Base-by-base conservation (phyloP, 2,329 filamentous ascomycete species). In the Colletotrichum magnum region DNA sequence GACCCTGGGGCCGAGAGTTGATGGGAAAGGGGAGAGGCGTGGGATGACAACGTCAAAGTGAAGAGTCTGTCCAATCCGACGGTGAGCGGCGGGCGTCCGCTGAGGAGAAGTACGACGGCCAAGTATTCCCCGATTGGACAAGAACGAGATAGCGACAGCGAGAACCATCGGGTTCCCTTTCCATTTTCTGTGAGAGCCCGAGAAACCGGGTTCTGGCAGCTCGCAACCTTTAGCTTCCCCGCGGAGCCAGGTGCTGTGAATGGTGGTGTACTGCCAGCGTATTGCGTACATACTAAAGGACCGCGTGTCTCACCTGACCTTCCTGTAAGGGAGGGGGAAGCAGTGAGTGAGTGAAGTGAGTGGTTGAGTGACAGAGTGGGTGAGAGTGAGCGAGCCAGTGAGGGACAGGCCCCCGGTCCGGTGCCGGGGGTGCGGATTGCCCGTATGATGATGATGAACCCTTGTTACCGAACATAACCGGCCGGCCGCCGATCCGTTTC, bases 111-210 rank as follows among this genome's bases (percentile, higher is more conserved):
- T 10, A 50, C 10, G 10, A 18, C 26, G 32, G 32, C 32, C 32
- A 36, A 60, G 56, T 45, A 66, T 52, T 52, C 66, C 66, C 66
- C 66, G 66, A 69, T 69, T 69, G 62, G 66, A 69, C 9, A 4
- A 32, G 32, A 36, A 36, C 16, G 28, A 18, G 3, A 51, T 18
- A 36, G 21, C 18, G 21, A 12, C 47, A 50, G 47, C 56, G 57
- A 18, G n/a, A 69, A 36, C 10, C 32, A 36, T 18, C 50, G 43
- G 62, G 66, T 47, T 41, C 57, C 43, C 15, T 56, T 60, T 47
- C 57, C 56, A 39, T 36, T 16, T 43, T 32, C 16, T 43, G 26
- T 45, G 43, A 21, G 41, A 58, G 62, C 56, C 66, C 56, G 26
- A 52, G 36, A 61, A 66, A 45, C 63, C 36, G 66, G 66, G 26